A percentile compares a stretch with the other conserved stretches of the same genome.
These are phyloP conservation scores for Trifolium pratense DNA, from an alignment of 306 rosid genomes.

Conservation along the genomic window DNA sequence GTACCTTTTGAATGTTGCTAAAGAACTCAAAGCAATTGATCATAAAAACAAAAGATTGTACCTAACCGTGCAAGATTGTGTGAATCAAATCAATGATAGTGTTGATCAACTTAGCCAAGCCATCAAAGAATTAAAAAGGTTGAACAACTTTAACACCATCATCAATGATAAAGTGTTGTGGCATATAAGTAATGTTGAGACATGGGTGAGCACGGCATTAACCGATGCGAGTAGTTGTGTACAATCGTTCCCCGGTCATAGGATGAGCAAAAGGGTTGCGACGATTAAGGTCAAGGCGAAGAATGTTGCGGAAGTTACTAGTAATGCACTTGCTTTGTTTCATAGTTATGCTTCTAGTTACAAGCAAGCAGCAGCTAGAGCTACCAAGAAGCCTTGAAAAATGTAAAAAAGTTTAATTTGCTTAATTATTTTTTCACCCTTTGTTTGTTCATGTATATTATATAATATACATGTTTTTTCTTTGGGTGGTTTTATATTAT, in stretches of 20 bases:
- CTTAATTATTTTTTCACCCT: slow-evolving; percentile 26
- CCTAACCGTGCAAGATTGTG: slow-evolving; percentile 55
- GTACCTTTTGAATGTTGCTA: slow-evolving; percentile 46
- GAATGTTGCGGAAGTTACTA: slow-evolving; percentile 65
- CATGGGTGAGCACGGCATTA: slow-evolving; percentile 69
- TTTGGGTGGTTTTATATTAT: slow-evolving; percentile 23
- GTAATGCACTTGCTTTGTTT: slow-evolving; percentile 66
- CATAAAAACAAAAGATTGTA: slow-evolving; percentile 41
- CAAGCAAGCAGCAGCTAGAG: slow-evolving; percentile 1
- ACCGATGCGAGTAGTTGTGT: slow-evolving; percentile 62
- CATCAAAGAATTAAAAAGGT: slow-evolving; percentile 45
- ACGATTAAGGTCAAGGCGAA: slow-evolving; percentile 55
- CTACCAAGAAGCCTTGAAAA: slow-evolving; percentile 38
- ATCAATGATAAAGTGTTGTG: slow-evolving; percentile 49
- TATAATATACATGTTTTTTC: slow-evolving; percentile 48
- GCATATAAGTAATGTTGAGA: slow-evolving; percentile 70
- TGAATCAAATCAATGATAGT: slow-evolving; percentile 55
- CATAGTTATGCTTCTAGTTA: slow-evolving; percentile 56
- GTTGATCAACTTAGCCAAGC: slow-evolving; percentile 62
- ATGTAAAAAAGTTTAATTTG: no score
- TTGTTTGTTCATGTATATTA: slow-evolving; percentile 30
- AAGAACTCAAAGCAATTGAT: slow-evolving; percentile 37
- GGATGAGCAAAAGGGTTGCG: slow-evolving; percentile 61
- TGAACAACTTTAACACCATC: slow-evolving; percentile 18
- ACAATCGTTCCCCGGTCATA: slow-evolving; percentile 45